Evolutionary conservation across 164 flowering plant genomes (phyloP), one percentile per base, ranked within the genome.

Genomic region (Chimonanthus salicifolius): DNA sequence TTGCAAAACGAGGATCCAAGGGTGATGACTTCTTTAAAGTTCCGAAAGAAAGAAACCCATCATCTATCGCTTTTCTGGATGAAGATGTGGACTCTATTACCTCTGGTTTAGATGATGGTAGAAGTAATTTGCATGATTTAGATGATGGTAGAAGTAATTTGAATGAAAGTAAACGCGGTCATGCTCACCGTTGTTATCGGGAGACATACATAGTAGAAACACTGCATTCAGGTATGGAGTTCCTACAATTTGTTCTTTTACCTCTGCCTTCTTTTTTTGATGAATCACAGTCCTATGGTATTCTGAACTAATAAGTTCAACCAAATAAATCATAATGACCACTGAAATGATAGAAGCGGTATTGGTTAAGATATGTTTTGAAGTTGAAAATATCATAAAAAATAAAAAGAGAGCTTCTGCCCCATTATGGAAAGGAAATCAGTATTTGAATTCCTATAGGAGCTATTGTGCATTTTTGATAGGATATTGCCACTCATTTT

Each of bases 11-110:
- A 66, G 91, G 51, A 70, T 74, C 87, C 62, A 85, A 84, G 72
- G 80, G 16, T 64, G 87, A 84, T 21, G 84, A 80, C 50, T 79
- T 74, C 20, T 95, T 93, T 74, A 95, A 90, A 82, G 88, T 88
- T 20, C 97, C 97, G 3, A 80, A 75, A 76, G 90, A 88, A 66
- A 85, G 80, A 74, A 75, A 77, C 67, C 51, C 84, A 64, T 85
- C 91, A 11, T 72, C 84, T 72, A 80, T 79, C 16, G 75, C 94
- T 70, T 85, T 92, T 33, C 45, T 85, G 8, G 90, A 87, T 74
- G 99, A 90, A 70, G 95, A 90, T 16, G 96, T 87, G 64, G 80
- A 64, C 10, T 70, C 80, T 62, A 74, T 66, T 60, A 48, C 73
- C 8, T 80, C 86, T 21, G 90, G 74, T 70, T 33, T 78, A 62